These are phyloP conservation scores for Neoascochyta sp. DNA, from an alignment of 2,329 filamentous ascomycete genomes.

Conservation along the genomic window DNA sequence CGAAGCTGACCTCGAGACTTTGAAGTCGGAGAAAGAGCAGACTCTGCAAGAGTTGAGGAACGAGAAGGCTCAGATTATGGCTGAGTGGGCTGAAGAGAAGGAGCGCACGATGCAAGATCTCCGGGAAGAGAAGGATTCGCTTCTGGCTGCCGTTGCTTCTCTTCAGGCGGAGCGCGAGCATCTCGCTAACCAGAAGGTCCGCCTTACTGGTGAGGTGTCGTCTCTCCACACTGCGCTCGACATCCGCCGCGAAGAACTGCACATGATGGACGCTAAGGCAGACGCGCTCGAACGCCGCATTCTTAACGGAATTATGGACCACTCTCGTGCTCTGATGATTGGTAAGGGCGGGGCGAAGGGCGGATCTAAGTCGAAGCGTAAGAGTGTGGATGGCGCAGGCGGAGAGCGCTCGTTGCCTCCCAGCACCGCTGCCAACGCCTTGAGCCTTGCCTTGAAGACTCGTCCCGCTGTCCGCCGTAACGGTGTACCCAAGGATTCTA, in stretches of 20 bases:
- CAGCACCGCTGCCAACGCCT: conserved; percentile 34
- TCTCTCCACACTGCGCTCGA: conserved; percentile 86
- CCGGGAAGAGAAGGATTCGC: conserved; percentile 44
- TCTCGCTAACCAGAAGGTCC: conserved; percentile 71
- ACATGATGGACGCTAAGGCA: conserved; percentile 84
- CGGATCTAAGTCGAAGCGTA: conserved; percentile 36
- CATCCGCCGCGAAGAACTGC: conserved; percentile 84
- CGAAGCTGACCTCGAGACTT: conserved; percentile 45
- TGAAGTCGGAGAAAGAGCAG: conserved; percentile 45
- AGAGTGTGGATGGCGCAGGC: conserved; percentile 34
- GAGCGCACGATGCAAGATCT: conserved; percentile 33
- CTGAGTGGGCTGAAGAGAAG: conserved; percentile 34
- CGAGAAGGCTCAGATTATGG: conserved; percentile 43
- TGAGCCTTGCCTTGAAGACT: conserved; percentile 50
- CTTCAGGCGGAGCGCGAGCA: conserved; percentile 70
- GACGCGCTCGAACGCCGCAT: conserved; percentile 89
- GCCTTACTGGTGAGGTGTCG: conserved; percentile 79
- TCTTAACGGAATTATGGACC: conserved; percentile 91
- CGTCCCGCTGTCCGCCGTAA: conserved; percentile 43
- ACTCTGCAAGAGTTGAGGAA: conserved; percentile 34
- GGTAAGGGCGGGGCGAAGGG: conserved; percentile 53
- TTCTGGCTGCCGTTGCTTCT: conserved; percentile 52
- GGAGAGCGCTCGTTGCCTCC: conserved; percentile 31
- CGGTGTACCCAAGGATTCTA: conserved; percentile 36
- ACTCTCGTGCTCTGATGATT: conserved; percentile 86